Evolutionary conservation across 495 filamentous ascomycete species (phyloP), one percentile per base, ranked within the genome.

Genomic region (Acidiella bohemica): DNA sequence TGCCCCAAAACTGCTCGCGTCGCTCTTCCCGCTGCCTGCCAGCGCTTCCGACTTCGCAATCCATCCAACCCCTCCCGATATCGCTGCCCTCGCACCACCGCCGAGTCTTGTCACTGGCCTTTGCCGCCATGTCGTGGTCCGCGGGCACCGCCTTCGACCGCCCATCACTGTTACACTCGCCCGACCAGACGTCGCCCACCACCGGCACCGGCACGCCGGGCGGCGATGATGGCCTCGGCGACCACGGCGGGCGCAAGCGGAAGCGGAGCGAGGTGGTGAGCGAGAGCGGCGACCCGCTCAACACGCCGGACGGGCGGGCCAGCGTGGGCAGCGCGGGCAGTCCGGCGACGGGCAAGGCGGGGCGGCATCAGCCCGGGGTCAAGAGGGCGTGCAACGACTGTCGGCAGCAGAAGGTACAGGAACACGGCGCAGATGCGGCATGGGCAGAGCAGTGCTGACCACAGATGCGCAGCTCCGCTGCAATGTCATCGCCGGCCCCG

Each of bases 311-410:
- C 3, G 41, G 19, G 8, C 31, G 42, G 21, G 26, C 12, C 9
- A 29, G 21, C 11, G 21, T 5, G 17, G 46, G 46, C 8, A 44
- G 46, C 11, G 21, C 5, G 17, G 46, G 46, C n/a, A 49, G 46
- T 22, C 42, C 47, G 29, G n/a, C 25, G 29, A 32, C 22, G 14
- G 33, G 18, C 13, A 46, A 42, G 37, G 11, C 9, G 31, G n/a
- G n/a, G n/a, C 3, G 39, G 18, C 47, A 51, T 36, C 42, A 46
- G 43, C 49, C 49, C 9, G 47, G 43, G 7, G 50, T 47, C 23
- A 93, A 92, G 61, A 73, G 84, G 43, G 86, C 86, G 12, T 93
- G 86, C 58, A 93, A 95, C 62, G 84, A 95, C 57, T 95, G 87
- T 59, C 74, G 85, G 27, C 87, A 95, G 60, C 86, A 94, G 61